These are phyloP conservation scores for Castanea crenata DNA, from an alignment of 306 rosid genomes.

Conservation along the genomic window DNA sequence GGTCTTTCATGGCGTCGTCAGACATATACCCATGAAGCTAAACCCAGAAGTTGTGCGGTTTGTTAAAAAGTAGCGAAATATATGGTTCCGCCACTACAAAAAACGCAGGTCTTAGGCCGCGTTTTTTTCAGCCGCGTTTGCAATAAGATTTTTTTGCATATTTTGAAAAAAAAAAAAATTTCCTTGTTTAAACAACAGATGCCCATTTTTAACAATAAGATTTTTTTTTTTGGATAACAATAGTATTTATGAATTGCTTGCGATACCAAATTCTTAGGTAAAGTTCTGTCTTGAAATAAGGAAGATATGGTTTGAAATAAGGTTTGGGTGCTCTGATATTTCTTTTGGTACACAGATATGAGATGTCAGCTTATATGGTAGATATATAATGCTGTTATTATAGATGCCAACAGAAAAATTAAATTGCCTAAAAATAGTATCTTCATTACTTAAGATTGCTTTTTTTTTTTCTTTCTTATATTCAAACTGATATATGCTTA, in stretches of 20 bases:
- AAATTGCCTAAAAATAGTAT: no score
- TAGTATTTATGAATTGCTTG: neutral
- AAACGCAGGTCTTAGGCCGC: no score
- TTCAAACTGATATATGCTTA: neutral
- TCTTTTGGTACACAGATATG: neutral
- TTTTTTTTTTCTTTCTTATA: neutral
- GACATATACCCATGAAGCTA: conserved; percentile 27
- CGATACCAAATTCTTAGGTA: neutral
- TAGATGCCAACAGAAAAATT: no score
- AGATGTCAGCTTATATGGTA: neutral
- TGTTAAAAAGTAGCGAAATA: neutral
- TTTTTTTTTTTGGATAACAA: neutral
- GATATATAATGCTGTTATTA: no score
- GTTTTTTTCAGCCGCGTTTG: no score
- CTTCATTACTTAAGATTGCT: no score
- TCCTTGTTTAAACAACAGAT: neutral
- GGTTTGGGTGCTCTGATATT: neutral
- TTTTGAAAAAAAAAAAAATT: neutral
- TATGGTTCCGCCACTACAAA: no score
- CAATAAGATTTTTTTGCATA: neutral
- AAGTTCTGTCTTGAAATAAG: neutral
- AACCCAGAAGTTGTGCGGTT: conserved; percentile 34
- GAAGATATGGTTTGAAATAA: neutral
- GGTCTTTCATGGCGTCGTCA: conserved; percentile 2
- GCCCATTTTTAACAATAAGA: neutral